These are phyloP conservation scores for Neospora caninum DNA, from an alignment of 169 alveolate species.

Conservation along the genomic window DNA sequence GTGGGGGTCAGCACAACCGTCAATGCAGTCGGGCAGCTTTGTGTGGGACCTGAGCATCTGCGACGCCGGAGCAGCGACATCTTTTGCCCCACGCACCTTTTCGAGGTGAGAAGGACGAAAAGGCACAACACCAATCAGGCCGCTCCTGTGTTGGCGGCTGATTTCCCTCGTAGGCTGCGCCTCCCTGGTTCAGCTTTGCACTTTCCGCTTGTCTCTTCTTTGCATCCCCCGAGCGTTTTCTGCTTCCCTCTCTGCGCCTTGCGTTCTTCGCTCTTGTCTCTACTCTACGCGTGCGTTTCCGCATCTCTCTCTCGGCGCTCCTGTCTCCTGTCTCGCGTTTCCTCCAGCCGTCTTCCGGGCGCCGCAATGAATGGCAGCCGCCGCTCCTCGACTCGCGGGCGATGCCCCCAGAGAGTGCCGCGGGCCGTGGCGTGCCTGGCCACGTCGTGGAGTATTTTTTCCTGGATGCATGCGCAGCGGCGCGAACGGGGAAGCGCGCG, in stretches of 20 bases:
- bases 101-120: background rate
- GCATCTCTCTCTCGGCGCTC: too few species aligned
- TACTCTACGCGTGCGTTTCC: too few species aligned
- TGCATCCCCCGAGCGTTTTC: too few species aligned
- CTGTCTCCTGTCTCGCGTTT: background rate
- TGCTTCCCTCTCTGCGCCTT: too few species aligned
- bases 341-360: background rate
- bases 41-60: background rate
- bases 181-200: too few species aligned
- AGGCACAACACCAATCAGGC: too few species aligned
- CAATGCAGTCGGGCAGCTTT: background rate
- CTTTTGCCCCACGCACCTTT: constrained; percentile 29
- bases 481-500: background rate
- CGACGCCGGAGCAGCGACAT: constrained; percentile 4
- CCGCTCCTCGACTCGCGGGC: constrained; percentile 12
- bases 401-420: background rate
- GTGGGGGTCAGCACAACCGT: background rate
- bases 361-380: background rate
- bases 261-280: too few species aligned
- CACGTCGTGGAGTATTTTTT: constrained; percentile 7
- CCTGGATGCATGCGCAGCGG: background rate
- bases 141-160: background rate
- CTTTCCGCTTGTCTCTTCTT: too few species aligned
- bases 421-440: background rate
- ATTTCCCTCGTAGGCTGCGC: background rate